These are phyloP conservation scores for Phyllosticta paracitricarpa DNA, from an alignment of 2,329 filamentous ascomycete species.

Conservation along the genomic window DNA sequence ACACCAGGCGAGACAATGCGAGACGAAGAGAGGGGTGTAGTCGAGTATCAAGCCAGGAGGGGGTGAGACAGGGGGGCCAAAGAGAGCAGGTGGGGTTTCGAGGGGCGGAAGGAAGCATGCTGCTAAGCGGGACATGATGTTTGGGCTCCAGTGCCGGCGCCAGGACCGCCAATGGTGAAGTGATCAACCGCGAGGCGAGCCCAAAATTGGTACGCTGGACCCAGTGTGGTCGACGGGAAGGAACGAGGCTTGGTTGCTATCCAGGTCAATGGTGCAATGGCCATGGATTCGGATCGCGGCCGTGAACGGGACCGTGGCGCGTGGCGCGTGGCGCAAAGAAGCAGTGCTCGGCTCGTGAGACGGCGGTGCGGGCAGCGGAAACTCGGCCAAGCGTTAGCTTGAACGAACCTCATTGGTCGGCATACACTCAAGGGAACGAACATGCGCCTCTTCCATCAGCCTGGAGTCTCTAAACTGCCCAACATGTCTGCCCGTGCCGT, in stretches of 20 bases:
- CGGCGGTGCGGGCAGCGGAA: neutral
- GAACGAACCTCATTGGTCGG: neutral
- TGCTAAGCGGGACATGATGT: neutral
- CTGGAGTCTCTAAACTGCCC: neutral
- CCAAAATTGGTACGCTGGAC: neutral
- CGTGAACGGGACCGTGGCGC: neutral
- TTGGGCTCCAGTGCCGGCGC: neutral
- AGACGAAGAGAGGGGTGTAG: neutral
- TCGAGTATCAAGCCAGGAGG: neutral
- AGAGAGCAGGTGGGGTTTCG: neutral
- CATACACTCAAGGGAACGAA: neutral
- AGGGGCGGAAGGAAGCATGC: neutral
- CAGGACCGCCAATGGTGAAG: neutral
- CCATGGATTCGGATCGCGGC: neutral
- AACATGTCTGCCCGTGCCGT: neutral
- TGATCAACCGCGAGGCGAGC: neutral
- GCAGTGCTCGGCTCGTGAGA: neutral
- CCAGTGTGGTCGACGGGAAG: neutral
- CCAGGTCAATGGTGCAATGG: neutral
- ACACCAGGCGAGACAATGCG: neutral
- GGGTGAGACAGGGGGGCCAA: neutral
- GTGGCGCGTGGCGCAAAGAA: neutral
- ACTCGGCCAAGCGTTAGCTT: neutral
- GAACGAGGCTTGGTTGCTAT: neutral
- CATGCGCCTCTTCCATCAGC: neutral